These are phyloP conservation scores for Basipetospora sp. DNA, from an alignment of 2,329 filamentous ascomycete species.

Conservation along the genomic window DNA sequence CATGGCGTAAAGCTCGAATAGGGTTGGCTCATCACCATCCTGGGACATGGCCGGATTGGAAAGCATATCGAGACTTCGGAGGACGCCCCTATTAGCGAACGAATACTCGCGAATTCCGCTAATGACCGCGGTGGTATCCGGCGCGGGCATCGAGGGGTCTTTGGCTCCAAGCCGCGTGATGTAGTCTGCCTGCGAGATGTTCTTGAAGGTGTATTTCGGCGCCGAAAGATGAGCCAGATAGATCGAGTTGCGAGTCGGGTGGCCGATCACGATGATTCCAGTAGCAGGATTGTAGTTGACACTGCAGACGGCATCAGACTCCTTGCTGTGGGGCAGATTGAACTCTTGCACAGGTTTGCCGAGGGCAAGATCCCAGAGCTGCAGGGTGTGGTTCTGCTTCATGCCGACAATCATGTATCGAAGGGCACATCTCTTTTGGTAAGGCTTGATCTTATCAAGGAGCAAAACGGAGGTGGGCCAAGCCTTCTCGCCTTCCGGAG, in stretches of 20 bases:
- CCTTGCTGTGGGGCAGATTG: slow-evolving; percentile 87
- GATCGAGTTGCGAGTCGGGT: slow-evolving; percentile 91
- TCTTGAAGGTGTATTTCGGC: slow-evolving; percentile 73
- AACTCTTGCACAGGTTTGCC: slow-evolving; percentile 94
- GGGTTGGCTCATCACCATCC: slow-evolving; percentile 46
- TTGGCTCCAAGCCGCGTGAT: slow-evolving; percentile 62
- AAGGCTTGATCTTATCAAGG: slow-evolving; percentile 89
- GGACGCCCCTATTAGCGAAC: slow-evolving; percentile 68
- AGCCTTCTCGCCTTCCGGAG: slow-evolving; percentile 77
- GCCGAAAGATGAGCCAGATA: slow-evolving; percentile 94
- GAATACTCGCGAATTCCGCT: slow-evolving; percentile 93
- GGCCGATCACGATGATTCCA: slow-evolving; percentile 86
- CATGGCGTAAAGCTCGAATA: slow-evolving; percentile 95
- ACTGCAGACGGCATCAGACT: slow-evolving; percentile 95
- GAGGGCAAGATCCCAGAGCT: slow-evolving; percentile 93
- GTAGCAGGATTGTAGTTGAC: slow-evolving; percentile 85
- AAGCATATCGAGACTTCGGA: slow-evolving; percentile 83
- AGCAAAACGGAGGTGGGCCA: slow-evolving; percentile 94
- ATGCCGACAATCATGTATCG: slow-evolving; percentile 94
- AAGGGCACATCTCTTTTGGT: slow-evolving; percentile 74
- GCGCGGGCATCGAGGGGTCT: slow-evolving; percentile 60
- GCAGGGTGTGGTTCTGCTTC: slow-evolving; percentile 97
- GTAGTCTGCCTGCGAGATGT: slow-evolving; percentile 76
- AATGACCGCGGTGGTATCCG: slow-evolving; percentile 91
- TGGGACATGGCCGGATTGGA: slow-evolving; percentile 51